A percentile compares a stretch with the other conserved stretches of the same genome.
Evolutionary conservation across 108 stramenopile genomes (phyloP).

Genomic region (Heterococcus sp.): DNA sequence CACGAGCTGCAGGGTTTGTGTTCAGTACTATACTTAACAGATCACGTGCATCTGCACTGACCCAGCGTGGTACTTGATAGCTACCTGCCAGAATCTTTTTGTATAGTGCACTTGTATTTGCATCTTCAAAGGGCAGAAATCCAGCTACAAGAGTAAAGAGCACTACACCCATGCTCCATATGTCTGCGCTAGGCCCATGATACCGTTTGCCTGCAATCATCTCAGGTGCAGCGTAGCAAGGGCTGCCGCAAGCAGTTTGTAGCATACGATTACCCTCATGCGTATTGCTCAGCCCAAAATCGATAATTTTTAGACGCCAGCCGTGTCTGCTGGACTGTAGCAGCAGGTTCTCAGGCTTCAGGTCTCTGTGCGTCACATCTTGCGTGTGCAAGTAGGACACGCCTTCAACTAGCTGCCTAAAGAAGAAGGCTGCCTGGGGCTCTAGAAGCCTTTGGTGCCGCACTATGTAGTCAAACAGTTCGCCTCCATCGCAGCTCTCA

Average conservation of each 20-base stretch:
- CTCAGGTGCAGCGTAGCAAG: constrained; percentile 68
- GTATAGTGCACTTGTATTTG: constrained; percentile 63
- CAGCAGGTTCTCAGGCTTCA: constrained; percentile 70
- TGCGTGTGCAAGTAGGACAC: constrained; percentile 59
- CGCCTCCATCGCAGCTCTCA: constrained; percentile 62
- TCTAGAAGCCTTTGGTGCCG: constrained; percentile 52
- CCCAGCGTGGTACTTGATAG: constrained; percentile 50
- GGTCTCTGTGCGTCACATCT: constrained; percentile 63
- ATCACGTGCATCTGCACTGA: constrained; percentile 39
- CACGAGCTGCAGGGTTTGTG: constrained; percentile 52
- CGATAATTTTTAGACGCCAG: constrained; percentile 61
- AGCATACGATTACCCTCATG: constrained; percentile 53
- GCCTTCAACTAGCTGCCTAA: constrained; percentile 60
- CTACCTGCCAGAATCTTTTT: constrained; percentile 61
- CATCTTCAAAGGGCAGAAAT: constrained; percentile 60
- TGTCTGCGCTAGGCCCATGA: constrained; percentile 46
- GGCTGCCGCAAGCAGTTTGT: constrained; percentile 65
- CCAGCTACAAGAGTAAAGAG: constrained; percentile 67
- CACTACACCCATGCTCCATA: constrained; percentile 69
- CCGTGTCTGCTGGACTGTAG: constrained; percentile 52
- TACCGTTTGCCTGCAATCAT: constrained; percentile 49
- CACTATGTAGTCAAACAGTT: constrained; percentile 69
- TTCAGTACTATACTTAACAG: constrained; percentile 56
- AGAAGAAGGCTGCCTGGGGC: constrained; percentile 53
- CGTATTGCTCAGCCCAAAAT: constrained; percentile 65